phyloP scores from a whole-genome alignment of 139 green algal genomes.

The Picochlorum sp. region DNA sequence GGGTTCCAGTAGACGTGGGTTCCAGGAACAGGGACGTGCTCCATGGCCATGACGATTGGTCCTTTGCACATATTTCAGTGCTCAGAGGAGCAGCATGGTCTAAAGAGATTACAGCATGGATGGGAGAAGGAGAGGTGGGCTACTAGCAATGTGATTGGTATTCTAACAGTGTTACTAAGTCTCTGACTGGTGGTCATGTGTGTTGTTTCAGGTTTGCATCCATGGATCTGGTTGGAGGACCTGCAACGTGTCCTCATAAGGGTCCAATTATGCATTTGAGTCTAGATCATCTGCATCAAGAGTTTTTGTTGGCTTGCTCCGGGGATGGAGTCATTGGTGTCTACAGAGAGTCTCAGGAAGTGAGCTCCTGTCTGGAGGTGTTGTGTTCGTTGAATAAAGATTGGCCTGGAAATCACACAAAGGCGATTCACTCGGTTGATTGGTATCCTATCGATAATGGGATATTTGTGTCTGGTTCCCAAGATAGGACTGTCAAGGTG shows the following conservation, averaged over 20 bases:
- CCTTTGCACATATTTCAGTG: no score
- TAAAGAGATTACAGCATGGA: no score
- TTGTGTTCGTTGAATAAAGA: constrained; percentile 11
- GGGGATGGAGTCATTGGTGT: constrained; percentile 39
- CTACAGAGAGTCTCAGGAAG: constrained; percentile 35
- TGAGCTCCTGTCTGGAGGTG: constrained; percentile 1
- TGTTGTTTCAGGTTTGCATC: neutral
- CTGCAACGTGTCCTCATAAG: constrained; percentile 1
- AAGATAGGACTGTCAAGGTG: constrained; percentile 56
- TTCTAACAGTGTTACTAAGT: neutral
- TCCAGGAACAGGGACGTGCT: no score
- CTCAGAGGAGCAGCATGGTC: no score
- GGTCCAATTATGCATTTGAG: constrained; percentile 48
- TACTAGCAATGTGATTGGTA: neutral
- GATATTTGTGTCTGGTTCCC: constrained; percentile 52
- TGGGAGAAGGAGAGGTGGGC: neutral
- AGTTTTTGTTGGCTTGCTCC: constrained; percentile 49
- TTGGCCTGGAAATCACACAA: constrained; percentile 25
- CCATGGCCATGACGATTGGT: no score
- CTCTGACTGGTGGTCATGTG: neutral
- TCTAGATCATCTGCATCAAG: constrained; percentile 52
- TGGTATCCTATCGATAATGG: constrained; percentile 87
- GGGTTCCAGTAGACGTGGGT: no score
- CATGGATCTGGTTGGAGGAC: constrained; percentile 3
- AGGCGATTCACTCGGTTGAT: constrained; percentile 32